Evolutionary conservation across 768 basidiomycete genomes (phyloP).

Genomic region (Tylopilus cervinicoccineus): DNA sequence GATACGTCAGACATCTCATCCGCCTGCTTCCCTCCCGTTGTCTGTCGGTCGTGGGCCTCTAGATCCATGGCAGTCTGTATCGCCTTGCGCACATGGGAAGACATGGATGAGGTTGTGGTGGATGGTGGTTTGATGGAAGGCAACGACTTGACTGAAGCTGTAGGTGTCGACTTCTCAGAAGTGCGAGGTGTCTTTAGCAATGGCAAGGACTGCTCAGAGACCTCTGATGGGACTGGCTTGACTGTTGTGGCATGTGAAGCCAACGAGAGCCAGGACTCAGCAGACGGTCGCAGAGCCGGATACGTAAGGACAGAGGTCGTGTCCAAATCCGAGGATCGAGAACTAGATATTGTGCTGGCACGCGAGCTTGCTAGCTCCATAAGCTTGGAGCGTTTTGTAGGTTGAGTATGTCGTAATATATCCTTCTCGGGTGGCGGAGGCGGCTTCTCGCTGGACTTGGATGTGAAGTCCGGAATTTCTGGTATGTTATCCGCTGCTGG

Average conservation of each 20-base stretch:
- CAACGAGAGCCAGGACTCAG: slow-evolving; percentile 44
- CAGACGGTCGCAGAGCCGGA: slow-evolving; percentile 63
- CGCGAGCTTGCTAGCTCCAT: slow-evolving; percentile 65
- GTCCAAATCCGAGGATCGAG: slow-evolving; percentile 50
- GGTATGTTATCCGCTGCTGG: slow-evolving; percentile 49
- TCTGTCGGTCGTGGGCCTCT: slow-evolving; percentile 47
- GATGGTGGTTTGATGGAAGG: slow-evolving; percentile 24
- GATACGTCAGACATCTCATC: slow-evolving; percentile 18
- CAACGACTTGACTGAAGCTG: slow-evolving; percentile 23
- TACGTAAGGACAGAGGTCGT: slow-evolving; percentile 69
- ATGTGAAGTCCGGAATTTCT: slow-evolving; percentile 50
- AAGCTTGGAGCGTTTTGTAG: slow-evolving; percentile 57
- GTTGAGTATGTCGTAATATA: slow-evolving; percentile 20
- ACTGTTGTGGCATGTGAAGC: slow-evolving; percentile 23
- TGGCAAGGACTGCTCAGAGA: slow-evolving; percentile 16
- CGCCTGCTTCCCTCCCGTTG: slow-evolving; percentile 2
- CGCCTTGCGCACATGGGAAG: slow-evolving; percentile 60
- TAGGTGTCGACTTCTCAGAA: slow-evolving; percentile 12
- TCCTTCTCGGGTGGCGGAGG: slow-evolving; percentile 23
- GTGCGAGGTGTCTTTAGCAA: slow-evolving; percentile 24
- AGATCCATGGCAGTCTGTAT: slow-evolving; percentile 63
- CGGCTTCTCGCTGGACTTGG: slow-evolving; percentile 39
- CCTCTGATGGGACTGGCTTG: slow-evolving; percentile 12
- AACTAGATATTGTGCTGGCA: slow-evolving; percentile 48
- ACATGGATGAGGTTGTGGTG: slow-evolving; percentile 45